Evolutionary conservation across 2,329 filamentous ascomycete genomes (phyloP), one percentile per base, ranked within the genome.

Genomic region (Dissoconium aciculare): DNA sequence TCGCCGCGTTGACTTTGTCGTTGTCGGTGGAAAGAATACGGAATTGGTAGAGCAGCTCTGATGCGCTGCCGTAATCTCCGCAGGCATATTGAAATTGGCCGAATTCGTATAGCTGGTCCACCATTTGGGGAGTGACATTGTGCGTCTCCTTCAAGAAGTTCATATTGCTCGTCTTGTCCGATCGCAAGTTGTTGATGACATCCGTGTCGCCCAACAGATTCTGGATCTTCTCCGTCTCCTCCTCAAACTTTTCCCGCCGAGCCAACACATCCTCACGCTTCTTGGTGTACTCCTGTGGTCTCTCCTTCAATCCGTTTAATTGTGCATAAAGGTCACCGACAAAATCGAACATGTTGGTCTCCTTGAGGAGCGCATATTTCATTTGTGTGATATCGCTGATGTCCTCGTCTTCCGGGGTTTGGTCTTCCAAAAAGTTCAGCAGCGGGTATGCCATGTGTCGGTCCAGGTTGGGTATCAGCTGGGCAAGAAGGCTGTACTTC

Each of bases 321-420:
- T 94, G 80, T 56, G 80, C 79, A 67, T 92, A 83, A 45, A 98
- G 66, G 51, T 78, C 80, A 52, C 85, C 85, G 32, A 95, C 82
- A 57, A 92, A 98, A 61, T 98, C 89, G 51, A 79, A 89, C 89
- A 98, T 98, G 68, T 95, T 94, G 52, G 89, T 95, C 58, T 84
- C 77, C 65, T 92, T 87, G 46, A 98, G 74, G 36, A 98, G 74
- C 62, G 87, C 78, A 58, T 87, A 93, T 61, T 93, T 93, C 49
- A 84, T 75, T 54, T 79, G 73, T 41, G 78, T 77, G 49, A 92
- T 76, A 56, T 85, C 76, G 49, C 66, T 66, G 33, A 70, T 60
- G 56, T 84, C 76, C 44, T 92, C 78, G 56, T 82, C 78, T 53
- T 78, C 74, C 49, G 75, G 76, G 51, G 78, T 71, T 57, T 82